phyloP scores from a whole-genome alignment of 352 stramenopile species.

The Phytophthora palmivora region DNA sequence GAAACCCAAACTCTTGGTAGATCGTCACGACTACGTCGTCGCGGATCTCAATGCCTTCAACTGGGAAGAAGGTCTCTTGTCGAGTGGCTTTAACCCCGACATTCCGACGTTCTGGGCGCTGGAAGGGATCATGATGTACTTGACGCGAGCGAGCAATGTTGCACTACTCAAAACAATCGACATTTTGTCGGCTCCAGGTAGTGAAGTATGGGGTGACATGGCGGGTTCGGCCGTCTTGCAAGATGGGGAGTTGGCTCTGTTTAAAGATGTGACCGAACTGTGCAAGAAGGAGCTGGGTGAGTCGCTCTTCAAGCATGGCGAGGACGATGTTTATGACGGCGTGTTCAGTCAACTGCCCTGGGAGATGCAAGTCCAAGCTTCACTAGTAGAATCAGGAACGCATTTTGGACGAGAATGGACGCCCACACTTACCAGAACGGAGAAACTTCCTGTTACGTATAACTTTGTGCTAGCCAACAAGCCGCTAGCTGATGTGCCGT shows the following conservation, averaged over 20 bases:
- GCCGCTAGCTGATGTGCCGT: constrained; percentile 17
- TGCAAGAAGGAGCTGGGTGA: constrained; percentile 52
- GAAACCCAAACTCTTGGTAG: constrained; percentile 36
- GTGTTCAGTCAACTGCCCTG: constrained; percentile 55
- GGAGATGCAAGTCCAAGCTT: constrained; percentile 46
- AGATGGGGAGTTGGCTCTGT: constrained; percentile 27
- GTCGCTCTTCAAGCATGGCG: constrained; percentile 49
- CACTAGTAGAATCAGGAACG: constrained; percentile 26
- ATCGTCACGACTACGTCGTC: constrained; percentile 50
- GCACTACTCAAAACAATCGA: constrained; percentile 62
- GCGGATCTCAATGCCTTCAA: constrained; percentile 59
- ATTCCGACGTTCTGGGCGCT: constrained; percentile 64
- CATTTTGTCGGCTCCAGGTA: constrained; percentile 49
- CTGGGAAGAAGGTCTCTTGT: constrained; percentile 50
- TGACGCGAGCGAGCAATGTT: constrained; percentile 44
- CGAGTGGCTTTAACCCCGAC: constrained; percentile 49
- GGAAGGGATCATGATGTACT: constrained; percentile 62
- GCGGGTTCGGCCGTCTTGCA: constrained; percentile 27
- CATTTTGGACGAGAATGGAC: constrained; percentile 57
- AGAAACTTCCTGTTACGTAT: constrained; percentile 25
- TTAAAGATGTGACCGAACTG: constrained; percentile 45
- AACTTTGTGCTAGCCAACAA: constrained; percentile 40
- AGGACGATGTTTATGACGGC: constrained; percentile 52
- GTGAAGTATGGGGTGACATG: constrained; percentile 63
- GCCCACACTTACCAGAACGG: constrained; percentile 21